These are phyloP conservation scores for Teratosphaeria gauchensis DNA, from an alignment of 2,329 filamentous ascomycete species.

Conservation along the genomic window DNA sequence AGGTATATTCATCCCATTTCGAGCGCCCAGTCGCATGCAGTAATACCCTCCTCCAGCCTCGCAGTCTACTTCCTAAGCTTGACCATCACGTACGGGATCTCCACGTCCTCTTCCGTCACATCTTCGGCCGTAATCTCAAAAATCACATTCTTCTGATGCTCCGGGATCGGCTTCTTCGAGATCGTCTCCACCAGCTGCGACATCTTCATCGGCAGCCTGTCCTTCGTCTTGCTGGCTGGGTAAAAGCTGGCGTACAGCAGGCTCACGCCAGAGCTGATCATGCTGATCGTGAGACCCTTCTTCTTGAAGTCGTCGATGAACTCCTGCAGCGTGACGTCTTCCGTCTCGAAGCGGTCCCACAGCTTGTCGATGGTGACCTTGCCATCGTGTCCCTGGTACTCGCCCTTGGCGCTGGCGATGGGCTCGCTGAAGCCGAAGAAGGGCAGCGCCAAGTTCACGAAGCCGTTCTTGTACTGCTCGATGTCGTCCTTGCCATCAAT, in stretches of 20 bases:
- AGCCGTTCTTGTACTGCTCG: conserved; percentile 98
- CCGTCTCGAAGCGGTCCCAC: conserved; percentile 92
- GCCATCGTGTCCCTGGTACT: conserved; percentile 69
- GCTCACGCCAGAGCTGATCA: conserved; percentile 96
- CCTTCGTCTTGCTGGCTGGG: conserved; percentile 70
- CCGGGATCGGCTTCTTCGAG: conserved; percentile 83
- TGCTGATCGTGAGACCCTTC: conserved; percentile 72
- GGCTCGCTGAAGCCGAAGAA: conserved; percentile 99
- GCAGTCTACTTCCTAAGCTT: conserved; percentile 47
- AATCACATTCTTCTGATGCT: conserved; percentile 89
- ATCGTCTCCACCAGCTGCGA: conserved; percentile 80
- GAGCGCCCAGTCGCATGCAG: background rate
- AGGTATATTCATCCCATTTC: background rate
- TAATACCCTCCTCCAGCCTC: background rate
- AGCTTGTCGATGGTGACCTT: conserved; percentile 86
- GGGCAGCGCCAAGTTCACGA: conserved; percentile 88
- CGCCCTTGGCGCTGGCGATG: conserved; percentile 85
- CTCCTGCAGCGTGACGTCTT: conserved; percentile 74
- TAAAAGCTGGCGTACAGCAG: conserved; percentile 92
- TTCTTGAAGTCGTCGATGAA: conserved; percentile 74
- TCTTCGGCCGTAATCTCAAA: conserved; percentile 95
- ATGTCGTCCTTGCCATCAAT: conserved; percentile 93
- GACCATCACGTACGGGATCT: conserved; percentile 93
- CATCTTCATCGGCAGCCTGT: conserved; percentile 66
- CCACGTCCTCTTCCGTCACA: conserved; percentile 79